Percentiles rank a stretch among this genome's conserved stretches.
These are phyloP conservation scores for Thraustochytrium sp. DNA, from an alignment of 352 stramenopile genomes.

Conservation along the genomic window DNA sequence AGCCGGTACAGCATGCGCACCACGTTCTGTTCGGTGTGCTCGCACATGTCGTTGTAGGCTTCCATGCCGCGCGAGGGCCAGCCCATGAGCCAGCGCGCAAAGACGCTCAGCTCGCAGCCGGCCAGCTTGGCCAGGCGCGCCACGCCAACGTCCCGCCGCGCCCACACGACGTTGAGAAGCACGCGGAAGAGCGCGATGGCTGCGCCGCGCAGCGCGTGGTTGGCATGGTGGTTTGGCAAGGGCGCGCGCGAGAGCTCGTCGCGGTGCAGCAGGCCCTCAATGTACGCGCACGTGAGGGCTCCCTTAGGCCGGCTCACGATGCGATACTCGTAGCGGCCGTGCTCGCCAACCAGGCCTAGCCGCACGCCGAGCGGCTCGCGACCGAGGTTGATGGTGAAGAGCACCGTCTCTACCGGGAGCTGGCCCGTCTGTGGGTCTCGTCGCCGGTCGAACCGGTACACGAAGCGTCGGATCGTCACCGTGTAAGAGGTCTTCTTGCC, in stretches of 20 bases:
- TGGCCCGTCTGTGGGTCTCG: background rate
- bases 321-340: background rate
- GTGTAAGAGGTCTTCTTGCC: background rate
- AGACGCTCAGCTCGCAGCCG: background rate
- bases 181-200: background rate
- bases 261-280: slow-evolving; percentile 14
- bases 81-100: background rate
- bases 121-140: background rate
- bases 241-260: background rate
- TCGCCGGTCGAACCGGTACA: background rate
- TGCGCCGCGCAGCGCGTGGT: background rate
- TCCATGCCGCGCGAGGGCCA: background rate
- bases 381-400: background rate
- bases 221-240: background rate
- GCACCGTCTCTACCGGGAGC: slow-evolving; percentile 6
- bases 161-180: slow-evolving; percentile 13
- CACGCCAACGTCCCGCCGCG: background rate
- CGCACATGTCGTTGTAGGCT: background rate
- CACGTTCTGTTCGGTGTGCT: background rate
- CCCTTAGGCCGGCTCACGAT: background rate
- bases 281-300: background rate
- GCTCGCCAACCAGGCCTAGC: background rate
- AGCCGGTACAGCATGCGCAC: background rate
- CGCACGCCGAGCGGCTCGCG: background rate
- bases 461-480: slow-evolving; percentile 18